phyloP scores from a whole-genome alignment of 225 moss, liverwort and hornwort genomes.

The Neckera pumila region DNA sequence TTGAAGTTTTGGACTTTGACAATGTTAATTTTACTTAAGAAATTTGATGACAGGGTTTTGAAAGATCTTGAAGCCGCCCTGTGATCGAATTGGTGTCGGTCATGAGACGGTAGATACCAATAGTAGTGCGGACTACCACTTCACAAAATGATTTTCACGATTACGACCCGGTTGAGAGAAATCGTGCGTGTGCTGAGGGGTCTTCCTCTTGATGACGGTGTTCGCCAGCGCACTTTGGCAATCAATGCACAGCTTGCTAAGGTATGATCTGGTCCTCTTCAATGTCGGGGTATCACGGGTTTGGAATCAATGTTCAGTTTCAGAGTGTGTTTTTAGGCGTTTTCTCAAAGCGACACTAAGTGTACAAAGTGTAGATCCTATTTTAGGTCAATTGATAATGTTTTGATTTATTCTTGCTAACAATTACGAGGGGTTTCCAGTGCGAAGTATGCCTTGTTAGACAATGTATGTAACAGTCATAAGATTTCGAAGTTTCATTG shows the following conservation, averaged over 20 bases:
- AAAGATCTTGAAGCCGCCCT: neutral
- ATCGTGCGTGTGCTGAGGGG: slow-evolving; percentile 37
- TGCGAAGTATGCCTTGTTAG: neutral
- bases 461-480: neutral
- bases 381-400: neutral
- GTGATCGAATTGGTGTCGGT: neutral
- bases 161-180: slow-evolving; percentile 24
- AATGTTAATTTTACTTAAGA: neutral
- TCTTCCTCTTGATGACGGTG: slow-evolving; percentile 27
- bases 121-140: neutral
- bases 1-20: neutral
- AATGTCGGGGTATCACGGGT: neutral
- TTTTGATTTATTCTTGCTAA: neutral
- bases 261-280: neutral
- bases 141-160: slow-evolving; percentile 23
- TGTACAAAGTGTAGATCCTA: neutral
- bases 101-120: slow-evolving; percentile 3
- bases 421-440: neutral
- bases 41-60: neutral
- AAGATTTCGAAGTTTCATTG: neutral
- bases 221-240: slow-evolving; percentile 33
- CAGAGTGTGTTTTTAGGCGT: neutral
- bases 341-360: neutral
- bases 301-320: neutral
- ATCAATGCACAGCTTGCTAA: slow-evolving; percentile 36